These are phyloP conservation scores for Curvularia lunata DNA, from an alignment of 2,329 filamentous ascomycete genomes.

Conservation along the genomic window DNA sequence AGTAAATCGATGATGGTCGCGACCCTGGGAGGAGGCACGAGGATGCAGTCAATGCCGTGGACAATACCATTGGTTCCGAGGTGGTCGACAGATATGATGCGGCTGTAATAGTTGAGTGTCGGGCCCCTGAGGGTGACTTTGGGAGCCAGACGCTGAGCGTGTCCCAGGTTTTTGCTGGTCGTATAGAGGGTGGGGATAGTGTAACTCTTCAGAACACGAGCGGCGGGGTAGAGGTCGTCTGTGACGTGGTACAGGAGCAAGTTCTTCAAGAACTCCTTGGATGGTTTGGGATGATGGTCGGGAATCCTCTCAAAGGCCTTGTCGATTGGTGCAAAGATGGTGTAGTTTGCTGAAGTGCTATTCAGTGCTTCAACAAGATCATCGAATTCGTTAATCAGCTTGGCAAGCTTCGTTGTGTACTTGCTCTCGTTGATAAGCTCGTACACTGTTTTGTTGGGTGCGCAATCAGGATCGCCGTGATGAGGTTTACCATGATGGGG, in stretches of 20 bases:
- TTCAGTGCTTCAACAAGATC: slow-evolving; percentile 77
- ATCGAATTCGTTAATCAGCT: slow-evolving; percentile 74
- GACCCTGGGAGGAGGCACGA: slow-evolving; percentile 75
- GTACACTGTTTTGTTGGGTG: slow-evolving; percentile 74
- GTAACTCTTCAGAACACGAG: slow-evolving; percentile 69
- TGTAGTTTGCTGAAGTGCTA: slow-evolving; percentile 74
- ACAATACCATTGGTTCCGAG: slow-evolving; percentile 79
- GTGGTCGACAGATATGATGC: slow-evolving; percentile 72
- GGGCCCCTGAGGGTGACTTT: slow-evolving; percentile 69
- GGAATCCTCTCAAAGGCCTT: slow-evolving; percentile 73
- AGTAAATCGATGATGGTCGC: slow-evolving; percentile 68
- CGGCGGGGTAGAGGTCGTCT: slow-evolving; percentile 69
- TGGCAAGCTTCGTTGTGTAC: slow-evolving; percentile 76
- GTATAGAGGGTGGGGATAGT: slow-evolving; percentile 76
- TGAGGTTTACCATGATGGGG: slow-evolving; percentile 40
- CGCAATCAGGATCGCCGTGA: slow-evolving; percentile 48
- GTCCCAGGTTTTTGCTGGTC: slow-evolving; percentile 59
- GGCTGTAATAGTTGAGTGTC: slow-evolving; percentile 77
- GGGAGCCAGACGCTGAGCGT: slow-evolving; percentile 72
- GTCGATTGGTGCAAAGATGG: slow-evolving; percentile 81
- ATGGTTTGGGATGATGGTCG: slow-evolving; percentile 64
- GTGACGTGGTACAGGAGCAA: slow-evolving; percentile 78
- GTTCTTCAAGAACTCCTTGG: slow-evolving; percentile 72
- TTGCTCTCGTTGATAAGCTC: slow-evolving; percentile 77
- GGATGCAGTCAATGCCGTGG: slow-evolving; percentile 75